Evolutionary conservation across 176 grass and related monocot genomes (phyloP), one percentile per base, ranked within the genome.

Genomic region (Ananas comosus): DNA sequence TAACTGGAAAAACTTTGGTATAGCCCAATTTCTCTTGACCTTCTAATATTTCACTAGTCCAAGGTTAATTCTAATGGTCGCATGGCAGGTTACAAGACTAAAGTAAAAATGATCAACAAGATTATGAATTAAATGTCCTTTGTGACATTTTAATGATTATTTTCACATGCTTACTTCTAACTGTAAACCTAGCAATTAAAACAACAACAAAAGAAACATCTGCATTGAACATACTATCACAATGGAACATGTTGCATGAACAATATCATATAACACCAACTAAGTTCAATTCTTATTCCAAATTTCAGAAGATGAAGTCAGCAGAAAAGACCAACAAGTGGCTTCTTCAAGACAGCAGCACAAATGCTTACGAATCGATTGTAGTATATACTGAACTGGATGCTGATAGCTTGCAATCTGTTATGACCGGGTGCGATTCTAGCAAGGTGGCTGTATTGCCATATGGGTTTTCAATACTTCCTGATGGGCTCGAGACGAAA

Each of bases 261-360:
- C 4, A 42, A 6, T 42, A 42, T 42, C 33, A 42, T 42, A 42
- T 42, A 42, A 42, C 33, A 42, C 33, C 5, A 6, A 42, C 4
- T 42, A 59, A 21, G 13, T 61, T 18, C 2, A 22, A 61, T 18
- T 61, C n/a, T 61, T 48, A 2, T 22, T 42, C 52, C 22, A 16
- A 63, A 17, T 51, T 72, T 27, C 80, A 91, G 92, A 73, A 70
- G 23, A 63, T 53, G 3, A 59, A 64, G 23, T 83, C 91, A 1
- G 24, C 27, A 9, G 85, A 85, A 2, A 71, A 53, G 51, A 51
- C n/a, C 5, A 72, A 78, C 73, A 82, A 66, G 71, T 87, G 81
- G 81, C 25, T 89, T 28, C 42, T 92, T 61, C 88, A 96, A 76
- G 88, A 96, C 76, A 81, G 77, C 77, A 76, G 83, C 73, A 83